Evolutionary conservation across 352 stramenopile species (phyloP).

Genomic region (Phytopythium cucurbitacearum): DNA sequence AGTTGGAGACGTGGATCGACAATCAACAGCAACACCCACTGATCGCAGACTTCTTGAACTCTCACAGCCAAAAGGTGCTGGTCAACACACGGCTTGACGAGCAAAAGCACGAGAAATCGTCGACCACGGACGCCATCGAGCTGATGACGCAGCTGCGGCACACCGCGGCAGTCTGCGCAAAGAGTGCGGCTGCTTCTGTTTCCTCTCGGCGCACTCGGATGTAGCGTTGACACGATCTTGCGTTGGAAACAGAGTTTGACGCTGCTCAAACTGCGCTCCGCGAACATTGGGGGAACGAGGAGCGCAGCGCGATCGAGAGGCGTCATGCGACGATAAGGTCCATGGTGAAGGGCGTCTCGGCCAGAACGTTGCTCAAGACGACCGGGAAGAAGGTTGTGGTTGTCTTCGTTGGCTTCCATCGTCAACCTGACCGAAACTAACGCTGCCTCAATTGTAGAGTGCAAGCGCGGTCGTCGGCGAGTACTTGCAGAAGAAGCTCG

Average conservation of each 20-base stretch:
- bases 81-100: conserved; percentile 6
- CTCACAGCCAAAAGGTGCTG: conserved; percentile 11
- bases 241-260: conserved; percentile 20
- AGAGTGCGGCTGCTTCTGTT: conserved; percentile 17
- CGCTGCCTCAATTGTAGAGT: conserved; percentile 5
- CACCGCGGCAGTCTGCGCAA: conserved; percentile 24
- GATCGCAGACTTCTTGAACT: conserved; percentile 13
- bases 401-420: too few relatives aligned
- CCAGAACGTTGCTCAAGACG: conserved; percentile 32
- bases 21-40: conserved; percentile 8
- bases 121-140: conserved; percentile 14
- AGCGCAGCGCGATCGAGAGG: conserved; percentile 14
- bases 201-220: not conserved
- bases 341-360: conserved; percentile 31
- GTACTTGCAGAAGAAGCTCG: conserved; percentile 45
- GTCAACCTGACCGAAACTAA: not conserved
- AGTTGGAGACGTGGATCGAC: conserved; percentile 10
- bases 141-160: conserved; percentile 30
- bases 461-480: conserved; percentile 14
- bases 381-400: conserved; percentile 27
- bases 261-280: conserved; percentile 22
- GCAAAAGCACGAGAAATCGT: conserved; percentile 3
- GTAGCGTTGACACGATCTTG: not conserved
- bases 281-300: conserved; percentile 29
- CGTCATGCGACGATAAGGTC: conserved; percentile 21